Base-by-base conservation (phyloP, 805 yeast species). In the Crinitomyces ghanaensis region DNA sequence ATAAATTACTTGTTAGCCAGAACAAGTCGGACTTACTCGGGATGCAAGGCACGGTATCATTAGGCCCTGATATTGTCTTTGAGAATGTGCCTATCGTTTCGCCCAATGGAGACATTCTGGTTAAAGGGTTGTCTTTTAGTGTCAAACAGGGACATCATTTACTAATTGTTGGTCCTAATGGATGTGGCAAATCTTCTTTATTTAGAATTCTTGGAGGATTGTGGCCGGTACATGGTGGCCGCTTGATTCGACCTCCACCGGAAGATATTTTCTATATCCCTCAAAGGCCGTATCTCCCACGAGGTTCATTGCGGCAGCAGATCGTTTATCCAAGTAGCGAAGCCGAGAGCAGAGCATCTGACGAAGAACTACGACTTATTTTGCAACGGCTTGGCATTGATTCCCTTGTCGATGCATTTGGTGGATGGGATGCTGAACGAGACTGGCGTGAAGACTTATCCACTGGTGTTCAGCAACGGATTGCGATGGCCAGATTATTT, bases 141-240 rank as follows among this genome's bases (percentile, higher is more conserved):
- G 70, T 86, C 34, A 70, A 77, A 41, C 78, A 72, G 21, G 95
- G 95, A 22, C 77, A 85, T 33, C 91, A 86, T 56, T 62, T 86
- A 32, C 65, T 86, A 34, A 85, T 86, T 51, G 85, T 88, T 6
- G 97, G 97, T 0, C 96, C 96, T 9, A 86, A 86, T 51, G 97
- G 97, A 1, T 81, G 94, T 42, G 97, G 97, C 18, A 86, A 86
- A 58, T 85, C 95, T 0, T 86, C 96, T 0, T 61, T 86, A 37
- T 86, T 86, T 56, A 70, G 97, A 51, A 72, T 86, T 48, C 66
- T 86, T 30, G 95, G 96, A 35, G 95, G 95, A 0, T 64, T 86
- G 44, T 86, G 97, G 97, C 93, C 91, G 2, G 76, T 85, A 14
- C 62, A 68, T 28, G 58, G 62, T 20, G 71, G 70, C 20, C 53